These are phyloP conservation scores for Acanthamoeba divionensis DNA, from an alignment of 208 protist genomes.

Conservation along the genomic window DNA sequence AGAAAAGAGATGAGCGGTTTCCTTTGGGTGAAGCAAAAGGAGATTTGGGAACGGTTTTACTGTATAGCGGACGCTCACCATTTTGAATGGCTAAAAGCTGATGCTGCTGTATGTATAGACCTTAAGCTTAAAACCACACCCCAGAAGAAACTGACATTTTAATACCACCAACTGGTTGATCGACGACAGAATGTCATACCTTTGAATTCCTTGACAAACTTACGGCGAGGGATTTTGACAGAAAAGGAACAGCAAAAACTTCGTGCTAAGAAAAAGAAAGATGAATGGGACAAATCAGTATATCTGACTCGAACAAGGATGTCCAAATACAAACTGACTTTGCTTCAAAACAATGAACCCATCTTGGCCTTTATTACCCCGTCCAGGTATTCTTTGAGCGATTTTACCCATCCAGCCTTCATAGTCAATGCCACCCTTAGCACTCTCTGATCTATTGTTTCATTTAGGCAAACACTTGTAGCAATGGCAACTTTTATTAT, in stretches of 20 bases:
- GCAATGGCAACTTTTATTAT: slow-evolving; percentile 17
- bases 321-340: background rate
- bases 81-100: slow-evolving; percentile 15
- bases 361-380: background rate
- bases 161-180: background rate
- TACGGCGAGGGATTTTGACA: background rate
- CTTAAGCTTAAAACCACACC: background rate
- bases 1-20: slow-evolving; percentile 7
- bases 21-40: slow-evolving; percentile 21
- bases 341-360: background rate
- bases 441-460: background rate
- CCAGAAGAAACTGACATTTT: background rate
- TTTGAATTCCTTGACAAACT: background rate
- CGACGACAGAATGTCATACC: background rate
- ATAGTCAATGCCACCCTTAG: background rate
- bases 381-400: background rate
- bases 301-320: background rate
- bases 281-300: slow-evolving; percentile 15
- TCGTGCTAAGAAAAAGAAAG: slow-evolving; percentile 8
- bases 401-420: background rate
- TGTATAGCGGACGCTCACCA: background rate
- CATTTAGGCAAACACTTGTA: background rate
- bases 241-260: slow-evolving; percentile 23
- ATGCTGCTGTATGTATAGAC: background rate
- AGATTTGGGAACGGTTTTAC: background rate